These are phyloP conservation scores for Cercospora zeae-maydis DNA, from an alignment of 2,329 filamentous ascomycete species.

Conservation along the genomic window DNA sequence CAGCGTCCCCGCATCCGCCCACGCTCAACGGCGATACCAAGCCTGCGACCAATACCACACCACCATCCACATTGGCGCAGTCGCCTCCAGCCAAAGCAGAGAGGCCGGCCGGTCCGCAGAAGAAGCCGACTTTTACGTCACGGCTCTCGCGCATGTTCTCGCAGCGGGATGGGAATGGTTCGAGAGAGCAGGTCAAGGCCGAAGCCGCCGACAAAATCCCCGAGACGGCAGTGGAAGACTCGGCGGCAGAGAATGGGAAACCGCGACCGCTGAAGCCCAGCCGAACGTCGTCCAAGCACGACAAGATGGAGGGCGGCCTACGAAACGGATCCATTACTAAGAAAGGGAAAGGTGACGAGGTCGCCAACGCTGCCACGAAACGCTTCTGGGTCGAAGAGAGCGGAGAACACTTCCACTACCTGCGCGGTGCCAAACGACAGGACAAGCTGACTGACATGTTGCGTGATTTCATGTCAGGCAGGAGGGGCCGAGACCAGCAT, in stretches of 20 bases:
- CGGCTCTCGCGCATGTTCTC: slow-evolving; percentile 45
- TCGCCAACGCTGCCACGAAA: slow-evolving; percentile 25
- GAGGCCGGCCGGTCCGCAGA: slow-evolving; percentile 30
- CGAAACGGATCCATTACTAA: slow-evolving; percentile 35
- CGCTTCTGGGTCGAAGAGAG: slow-evolving; percentile 59
- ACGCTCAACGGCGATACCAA: slow-evolving; percentile 24
- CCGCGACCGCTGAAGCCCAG: slow-evolving; percentile 30
- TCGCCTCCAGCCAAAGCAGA: slow-evolving; percentile 14
- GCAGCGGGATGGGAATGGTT: slow-evolving; percentile 32
- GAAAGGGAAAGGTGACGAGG: slow-evolving; percentile 32
- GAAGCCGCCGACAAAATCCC: slow-evolving; percentile 9
- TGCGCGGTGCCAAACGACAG: slow-evolving; percentile 86
- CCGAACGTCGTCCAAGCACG: slow-evolving; percentile 32
- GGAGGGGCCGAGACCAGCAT: slow-evolving; percentile 66
- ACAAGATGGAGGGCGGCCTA: slow-evolving; percentile 24
- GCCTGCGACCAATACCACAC: neutral
- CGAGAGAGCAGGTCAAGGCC: slow-evolving; percentile 21
- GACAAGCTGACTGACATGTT: slow-evolving; percentile 94
- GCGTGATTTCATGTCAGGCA: slow-evolving; percentile 74
- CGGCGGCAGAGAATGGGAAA: slow-evolving; percentile 17
- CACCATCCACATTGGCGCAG: neutral
- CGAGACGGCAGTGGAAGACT: slow-evolving; percentile 28
- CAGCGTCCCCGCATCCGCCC: slow-evolving; percentile 11
- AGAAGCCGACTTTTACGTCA: slow-evolving; percentile 40
- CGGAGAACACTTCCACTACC: slow-evolving; percentile 78